A percentile compares a stretch with the other conserved stretches of the same genome.
Conservation (phyloP, 2,329 filamentous ascomycete species). For the Coniochaeta sp. region DNA sequence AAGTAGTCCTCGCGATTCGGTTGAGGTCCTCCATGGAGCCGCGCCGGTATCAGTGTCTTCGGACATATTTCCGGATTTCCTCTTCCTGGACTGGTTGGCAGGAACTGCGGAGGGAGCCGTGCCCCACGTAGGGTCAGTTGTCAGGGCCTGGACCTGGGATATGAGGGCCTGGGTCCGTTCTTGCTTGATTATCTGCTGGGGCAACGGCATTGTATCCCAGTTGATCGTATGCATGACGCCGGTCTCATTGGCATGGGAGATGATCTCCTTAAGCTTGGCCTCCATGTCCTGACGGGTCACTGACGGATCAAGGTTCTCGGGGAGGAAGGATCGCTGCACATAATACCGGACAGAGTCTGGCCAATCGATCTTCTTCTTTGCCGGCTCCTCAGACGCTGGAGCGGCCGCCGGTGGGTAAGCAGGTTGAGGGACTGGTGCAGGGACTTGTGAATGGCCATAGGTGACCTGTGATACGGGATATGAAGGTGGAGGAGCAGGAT, state of each 20-base stretch:
- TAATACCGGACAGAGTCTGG: conserved; percentile 76
- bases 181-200: conserved; percentile 72
- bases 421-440: conserved; percentile 14
- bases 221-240: conserved; percentile 65
- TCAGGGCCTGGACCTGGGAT: conserved; percentile 5
- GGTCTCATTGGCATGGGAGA: conserved; percentile 71
- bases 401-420: conserved; percentile 13
- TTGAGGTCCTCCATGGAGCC: conserved; percentile 66
- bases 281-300: conserved; percentile 68
- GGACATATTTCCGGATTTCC: conserved; percentile 64
- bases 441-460: conserved; percentile 15
- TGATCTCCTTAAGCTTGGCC: conserved; percentile 74
- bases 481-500: conserved; percentile 25
- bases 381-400: conserved; percentile 10
- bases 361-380: conserved; percentile 66
- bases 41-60: conserved; percentile 40
- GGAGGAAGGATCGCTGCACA: conserved; percentile 81
- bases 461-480: conserved; percentile 11
- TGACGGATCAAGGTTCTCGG: conserved; percentile 57
- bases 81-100: conserved; percentile 55
- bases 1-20: conserved; percentile 51
- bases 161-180: conserved; percentile 41
- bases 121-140: neutral
- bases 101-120: neutral
- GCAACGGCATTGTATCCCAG: conserved; percentile 78